Base-by-base conservation (phyloP, 2,329 filamentous ascomycete genomes). In the Fusarium nygamai region DNA sequence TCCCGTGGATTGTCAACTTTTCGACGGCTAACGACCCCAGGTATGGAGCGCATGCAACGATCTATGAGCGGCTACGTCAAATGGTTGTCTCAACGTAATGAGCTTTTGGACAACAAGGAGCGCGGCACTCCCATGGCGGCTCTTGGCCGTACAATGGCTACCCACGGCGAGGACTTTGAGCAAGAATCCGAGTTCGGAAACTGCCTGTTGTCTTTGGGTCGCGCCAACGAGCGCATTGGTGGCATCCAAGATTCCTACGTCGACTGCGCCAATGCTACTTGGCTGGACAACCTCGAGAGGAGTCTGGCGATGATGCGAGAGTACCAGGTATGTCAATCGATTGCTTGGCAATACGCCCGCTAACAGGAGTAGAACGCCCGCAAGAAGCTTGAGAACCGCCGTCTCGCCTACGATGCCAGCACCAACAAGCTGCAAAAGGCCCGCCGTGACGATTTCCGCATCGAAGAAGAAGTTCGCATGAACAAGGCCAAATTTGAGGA, bases 401-500 rank as follows among this genome's bases (percentile, higher is more conserved):
- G 96, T 69, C 87, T 98, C 66, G 95, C 95, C 72, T 98, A 97
- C 82, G 96, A 98, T 81, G 93, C 96, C 39, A 95, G 93, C 71
- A 91, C 94, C 54, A 90, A 91, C 73, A 98, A 98, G 86, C 92
- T 98, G 90, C 92, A 97, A 80, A 98, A 98, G 83, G 92, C 93
- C 31, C 97, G 97, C 86, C 94, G 92, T 79, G 96, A 98, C 79
- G 96, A 98, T 81, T 97, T 96, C 85, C 89, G 94, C 71, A 88
- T 96, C 64, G 96, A 98, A 82, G 96, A 98, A 81, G 96, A 98
- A 83, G 89, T 98, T 61, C 93, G 96, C 64, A 89, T 91, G 34
- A 94, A 96, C 82, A 97, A 97, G 82, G 93, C 94, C 78, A 98
- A 98, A 84, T 98, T 98, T 80, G 96, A 98, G 81, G 96, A 98